phyloP scores from a whole-genome alignment of 805 yeast genomes.

The Candida hungchunana region DNA sequence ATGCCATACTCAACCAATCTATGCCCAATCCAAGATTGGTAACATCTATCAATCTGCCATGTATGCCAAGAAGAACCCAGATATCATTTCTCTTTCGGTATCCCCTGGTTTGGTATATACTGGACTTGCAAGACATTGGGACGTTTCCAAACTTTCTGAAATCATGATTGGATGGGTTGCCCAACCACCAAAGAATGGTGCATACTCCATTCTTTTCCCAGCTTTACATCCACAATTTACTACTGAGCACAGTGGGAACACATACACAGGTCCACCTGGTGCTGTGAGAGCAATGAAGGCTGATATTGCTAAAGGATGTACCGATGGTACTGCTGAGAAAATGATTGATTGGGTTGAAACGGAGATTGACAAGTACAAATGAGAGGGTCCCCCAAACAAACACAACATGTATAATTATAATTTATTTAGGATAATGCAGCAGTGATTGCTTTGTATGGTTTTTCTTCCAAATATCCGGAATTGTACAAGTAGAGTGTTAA shows the following conservation, averaged over 20 bases:
- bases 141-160: no score
- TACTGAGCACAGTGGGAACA: constrained; percentile 29
- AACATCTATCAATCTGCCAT: constrained; percentile 32
- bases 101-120: constrained; percentile 40
- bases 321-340: constrained; percentile 30
- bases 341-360: constrained; percentile 34
- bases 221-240: constrained; percentile 38
- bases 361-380: constrained; percentile 2
- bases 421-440: background rate
- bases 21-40: constrained; percentile 43
- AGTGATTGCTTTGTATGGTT: constrained; percentile 25
- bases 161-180: background rate
- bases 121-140: constrained; percentile 29
- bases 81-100: constrained; percentile 31
- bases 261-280: constrained; percentile 42
- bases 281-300: constrained; percentile 31
- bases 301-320: constrained; percentile 32
- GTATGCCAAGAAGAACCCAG: constrained; percentile 31
- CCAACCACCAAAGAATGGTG: constrained; percentile 31
- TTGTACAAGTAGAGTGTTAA: constrained; percentile 37
- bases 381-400: no score
- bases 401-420: no score
- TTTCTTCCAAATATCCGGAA: constrained; percentile 36
- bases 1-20: background rate
- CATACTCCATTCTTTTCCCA: constrained; percentile 40